Percentiles rank a stretch among this genome's conserved stretches.
These are phyloP conservation scores for Pseudogymnoascus sp. DNA, from an alignment of 2,329 filamentous ascomycete species.

Conservation along the genomic window DNA sequence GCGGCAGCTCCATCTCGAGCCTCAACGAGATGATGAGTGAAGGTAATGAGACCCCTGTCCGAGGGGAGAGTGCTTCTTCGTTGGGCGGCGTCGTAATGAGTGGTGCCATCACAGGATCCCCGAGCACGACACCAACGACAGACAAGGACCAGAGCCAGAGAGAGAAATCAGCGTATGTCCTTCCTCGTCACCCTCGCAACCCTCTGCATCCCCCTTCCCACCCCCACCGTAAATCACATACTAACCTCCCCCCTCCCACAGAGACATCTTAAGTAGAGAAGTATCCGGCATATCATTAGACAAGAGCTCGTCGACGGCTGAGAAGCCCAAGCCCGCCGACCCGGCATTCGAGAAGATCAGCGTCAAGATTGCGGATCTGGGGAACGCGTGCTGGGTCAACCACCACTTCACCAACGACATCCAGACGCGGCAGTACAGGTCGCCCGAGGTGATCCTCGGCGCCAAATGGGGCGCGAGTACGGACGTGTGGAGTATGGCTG, in stretches of 20 bases:
- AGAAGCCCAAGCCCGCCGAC: constrained; percentile 56
- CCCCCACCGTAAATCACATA: background rate
- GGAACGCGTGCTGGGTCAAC: constrained; percentile 97
- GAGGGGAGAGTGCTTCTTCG: constrained; percentile 29
- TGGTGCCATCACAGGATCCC: constrained; percentile 31
- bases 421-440: constrained; percentile 93
- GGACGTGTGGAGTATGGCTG: constrained; percentile 98
- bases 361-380: constrained; percentile 96
- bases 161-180: constrained; percentile 85
- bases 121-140: constrained; percentile 40
- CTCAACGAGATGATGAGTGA: constrained; percentile 79
- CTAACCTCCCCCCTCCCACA: constrained; percentile 28
- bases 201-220: no score
- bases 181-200: background rate
- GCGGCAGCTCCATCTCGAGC: constrained; percentile 58
- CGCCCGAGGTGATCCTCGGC: constrained; percentile 92
- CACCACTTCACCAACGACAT: constrained; percentile 99
- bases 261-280: constrained; percentile 83
- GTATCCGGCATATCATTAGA: constrained; percentile 92
- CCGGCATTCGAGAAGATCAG: constrained; percentile 57
- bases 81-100: constrained; percentile 43
- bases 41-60: constrained; percentile 46
- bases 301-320: constrained; percentile 47
- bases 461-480: constrained; percentile 99
- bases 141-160: constrained; percentile 61